Evolutionary conservation across 495 filamentous ascomycete species (phyloP), one percentile per base, ranked within the genome.

Genomic region (Acidomyces sp.): DNA sequence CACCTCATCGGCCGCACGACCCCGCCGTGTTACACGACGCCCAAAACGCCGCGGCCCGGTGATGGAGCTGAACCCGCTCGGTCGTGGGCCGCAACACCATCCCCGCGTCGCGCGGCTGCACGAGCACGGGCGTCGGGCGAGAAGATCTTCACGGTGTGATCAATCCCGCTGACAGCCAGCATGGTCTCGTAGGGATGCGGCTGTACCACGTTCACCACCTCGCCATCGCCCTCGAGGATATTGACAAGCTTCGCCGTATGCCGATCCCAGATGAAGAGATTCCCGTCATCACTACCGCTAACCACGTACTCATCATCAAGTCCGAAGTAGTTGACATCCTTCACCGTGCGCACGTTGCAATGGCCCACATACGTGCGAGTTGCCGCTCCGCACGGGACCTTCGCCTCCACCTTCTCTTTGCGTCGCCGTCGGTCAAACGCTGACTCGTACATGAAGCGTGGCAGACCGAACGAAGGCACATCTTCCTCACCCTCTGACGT

Each of bases 121-220:
- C 82, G 75, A 1, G 71, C 71, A 3, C 62, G 61, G 36, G 56
- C 62, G 52, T 84, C 79, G 1, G 77, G 62, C 0, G 74, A 78
- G 62, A 84, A 85, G 18, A 85, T 75, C 46, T 84, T 84, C 61
- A 85, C 74, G 1, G 79, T 83, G 27, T 75, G 70, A 48, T 84
- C 80, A 23, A 85, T 84, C 13, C 80, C 80, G 0, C 75, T 78
- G 6, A 72, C 75, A 1, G 80, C 80, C 22, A 85, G 60, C 32
- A 72, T 70, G 0, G 80, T 78, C 49, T 84, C 79, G 52, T 79
- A 80, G 1, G 80, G 80, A 48, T 83, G 79, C 4, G 75, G 77
- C 65, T 78, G 74, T 18, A 81, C 64, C 27, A 85, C 80, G 48
- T 85, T 85, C 29, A 82, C 79, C 7, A 79, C 75, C 41, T 85